These are phyloP conservation scores for Wickerhamomyces kurtzmanii DNA, from an alignment of 805 yeast genomes.

Conservation along the genomic window DNA sequence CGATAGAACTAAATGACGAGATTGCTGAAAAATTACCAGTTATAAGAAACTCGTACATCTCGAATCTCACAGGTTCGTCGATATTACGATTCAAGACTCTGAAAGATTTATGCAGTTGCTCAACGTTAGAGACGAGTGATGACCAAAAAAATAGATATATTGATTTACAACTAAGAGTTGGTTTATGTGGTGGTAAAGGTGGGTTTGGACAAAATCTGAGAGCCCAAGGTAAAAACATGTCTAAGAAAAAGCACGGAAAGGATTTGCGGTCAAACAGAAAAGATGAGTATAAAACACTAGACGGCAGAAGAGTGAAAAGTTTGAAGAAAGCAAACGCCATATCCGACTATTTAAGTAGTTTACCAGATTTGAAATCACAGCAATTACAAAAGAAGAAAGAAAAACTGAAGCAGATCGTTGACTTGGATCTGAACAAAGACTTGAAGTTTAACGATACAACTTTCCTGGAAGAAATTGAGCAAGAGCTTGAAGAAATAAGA, in stretches of 20 bases:
- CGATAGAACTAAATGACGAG: conserved; percentile 1
- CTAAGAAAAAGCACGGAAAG: conserved; percentile 15
- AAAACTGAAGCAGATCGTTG: conserved; percentile 23
- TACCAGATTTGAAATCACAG: conserved; percentile 8
- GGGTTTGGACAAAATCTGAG: conserved; percentile 35
- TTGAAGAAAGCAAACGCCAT: conserved; percentile 25
- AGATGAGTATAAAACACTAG: conserved; percentile 28
- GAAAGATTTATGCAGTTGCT: conserved; percentile 2
- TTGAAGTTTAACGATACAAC: conserved; percentile 25
- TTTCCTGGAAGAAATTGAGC: conserved; percentile 28
- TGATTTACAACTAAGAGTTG: conserved; percentile 21
- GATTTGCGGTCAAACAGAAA: conserved; percentile 12
- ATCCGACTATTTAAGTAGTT: conserved; percentile 15
- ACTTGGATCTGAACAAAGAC: conserved; percentile 16
- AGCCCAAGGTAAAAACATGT: conserved; percentile 28
- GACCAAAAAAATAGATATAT: conserved; percentile 4
- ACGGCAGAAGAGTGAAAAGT: conserved; percentile 27
- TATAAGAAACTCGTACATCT: conserved; percentile 1
- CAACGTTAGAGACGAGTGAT: neutral
- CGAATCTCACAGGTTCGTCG: conserved; percentile 8
- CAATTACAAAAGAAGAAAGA: conserved; percentile 23
- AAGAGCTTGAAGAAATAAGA: conserved; percentile 23
- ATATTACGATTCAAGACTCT: conserved; percentile 5
- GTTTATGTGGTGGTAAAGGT: conserved; percentile 42
- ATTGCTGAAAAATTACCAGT: conserved; percentile 6